Evolutionary conservation across 2,329 filamentous ascomycete genomes (phyloP).

Genomic region (Ampelomyces quisqualis): DNA sequence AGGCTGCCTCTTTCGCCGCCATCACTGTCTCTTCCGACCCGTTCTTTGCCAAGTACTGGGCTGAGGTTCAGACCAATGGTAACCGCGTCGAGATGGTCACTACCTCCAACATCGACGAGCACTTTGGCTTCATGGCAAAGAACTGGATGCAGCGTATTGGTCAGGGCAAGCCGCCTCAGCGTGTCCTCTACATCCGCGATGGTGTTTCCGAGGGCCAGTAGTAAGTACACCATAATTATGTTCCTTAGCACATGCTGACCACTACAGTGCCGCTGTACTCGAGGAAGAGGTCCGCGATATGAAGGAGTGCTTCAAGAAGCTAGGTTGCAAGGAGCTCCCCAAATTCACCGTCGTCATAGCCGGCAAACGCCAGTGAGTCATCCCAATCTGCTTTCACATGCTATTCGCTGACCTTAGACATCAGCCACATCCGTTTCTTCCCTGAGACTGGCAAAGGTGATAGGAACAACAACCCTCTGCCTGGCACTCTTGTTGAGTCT

Average conservation of each 20-base stretch:
- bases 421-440: slow-evolving; percentile 84
- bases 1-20: slow-evolving; percentile 74
- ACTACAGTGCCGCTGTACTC: slow-evolving; percentile 61
- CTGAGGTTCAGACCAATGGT: slow-evolving; percentile 79
- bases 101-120: slow-evolving; percentile 62
- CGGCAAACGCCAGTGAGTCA: slow-evolving; percentile 94
- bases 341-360: slow-evolving; percentile 85
- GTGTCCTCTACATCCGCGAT: slow-evolving; percentile 90
- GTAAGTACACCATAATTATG: not conserved
- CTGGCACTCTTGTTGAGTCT: slow-evolving; percentile 82
- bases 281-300: slow-evolving; percentile 74
- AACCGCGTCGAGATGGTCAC: slow-evolving; percentile 77
- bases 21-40: slow-evolving; percentile 80
- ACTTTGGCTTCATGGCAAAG: slow-evolving; percentile 64
- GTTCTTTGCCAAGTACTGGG: slow-evolving; percentile 70
- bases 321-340: slow-evolving; percentile 47
- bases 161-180: slow-evolving; percentile 60
- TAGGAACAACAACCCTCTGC: slow-evolving; percentile 76
- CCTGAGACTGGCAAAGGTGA: slow-evolving; percentile 66
- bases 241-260: not conserved
- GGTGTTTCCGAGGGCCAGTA: slow-evolving; percentile 84
- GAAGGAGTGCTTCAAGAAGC: slow-evolving; percentile 57
- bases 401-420: too few species aligned
- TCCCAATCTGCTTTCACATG: slow-evolving; percentile 81
- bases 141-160: slow-evolving; percentile 63